Base-by-base conservation (phyloP, 805 yeast species). In the Saturnispora mendoncae region DNA sequence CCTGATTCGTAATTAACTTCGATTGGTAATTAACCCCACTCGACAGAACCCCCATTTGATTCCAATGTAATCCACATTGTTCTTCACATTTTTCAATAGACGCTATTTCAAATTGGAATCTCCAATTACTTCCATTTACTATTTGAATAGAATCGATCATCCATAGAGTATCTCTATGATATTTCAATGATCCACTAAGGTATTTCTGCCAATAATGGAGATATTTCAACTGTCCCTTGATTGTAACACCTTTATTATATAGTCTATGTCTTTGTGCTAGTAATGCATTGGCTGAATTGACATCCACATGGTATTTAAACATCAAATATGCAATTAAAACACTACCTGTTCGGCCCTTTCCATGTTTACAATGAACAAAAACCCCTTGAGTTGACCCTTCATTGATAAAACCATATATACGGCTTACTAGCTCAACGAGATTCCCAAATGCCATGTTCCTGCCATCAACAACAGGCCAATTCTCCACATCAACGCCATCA, bases 301-400 rank as follows among this genome's bases (percentile, higher is more conserved):
- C 62, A 0, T 67, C 46, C 41, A 66, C 41, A 2, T 36, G 37
- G 2, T 61, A 56, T 38, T 60, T 55, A 39, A 66, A 67, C 74
- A 87, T 79, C 46, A 88, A 57, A 53, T 76, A 82, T 0, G 87
- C 84, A 45, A 84, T 75, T 6, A 74, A 72, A 1, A 85, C 60
- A 2, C 87, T 70, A 0, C 97, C 97, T 0, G 95, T 80, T 21
- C 97, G 65, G 0, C 97, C 97, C 59, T 86, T 87, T 0, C 97
- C 97, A 48, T 84, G 84, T 53, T 82, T 78, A 56, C 97, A 90
- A 56, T 90, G 97, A 6, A 90, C 58, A 0, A 84, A 87, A 2
- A 81, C 77, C 5, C 48, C 54, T 17, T 71, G 68, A 0, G 17
- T 18, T 9, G 15, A 3, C 12, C 30, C 29, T 9, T 18, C 17